phyloP scores from a whole-genome alignment of 2,329 filamentous ascomycete genomes.

The Corniculantispora saksenae region DNA sequence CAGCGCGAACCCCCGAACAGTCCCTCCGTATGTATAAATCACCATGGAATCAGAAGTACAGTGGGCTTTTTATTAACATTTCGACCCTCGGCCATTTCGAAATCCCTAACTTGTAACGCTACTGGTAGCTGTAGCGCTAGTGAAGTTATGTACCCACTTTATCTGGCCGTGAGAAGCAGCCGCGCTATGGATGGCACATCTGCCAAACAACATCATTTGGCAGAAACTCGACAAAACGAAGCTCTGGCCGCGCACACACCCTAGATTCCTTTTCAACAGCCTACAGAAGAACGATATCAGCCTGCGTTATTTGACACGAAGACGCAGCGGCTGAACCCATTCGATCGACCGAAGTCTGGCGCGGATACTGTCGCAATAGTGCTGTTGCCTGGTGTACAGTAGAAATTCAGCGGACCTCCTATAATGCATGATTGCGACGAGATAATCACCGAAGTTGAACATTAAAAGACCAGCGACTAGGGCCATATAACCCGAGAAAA shows the following conservation, averaged over 20 bases:
- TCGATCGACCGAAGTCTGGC: neutral
- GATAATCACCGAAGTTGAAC: too few species aligned
- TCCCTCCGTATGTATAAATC: too few species aligned
- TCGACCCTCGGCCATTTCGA: neutral
- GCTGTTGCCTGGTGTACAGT: too few species aligned
- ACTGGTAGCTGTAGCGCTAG: too few species aligned
- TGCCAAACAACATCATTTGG: neutral
- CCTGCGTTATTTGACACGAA: neutral
- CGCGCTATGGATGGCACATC: neutral
- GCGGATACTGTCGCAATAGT: neutral
- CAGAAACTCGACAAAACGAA: neutral
- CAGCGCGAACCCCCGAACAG: neutral
- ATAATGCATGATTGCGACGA: neutral
- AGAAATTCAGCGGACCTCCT: too few species aligned
- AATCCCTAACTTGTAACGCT: neutral
- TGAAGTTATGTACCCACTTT: constrained; percentile 11
- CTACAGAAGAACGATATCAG: neutral
- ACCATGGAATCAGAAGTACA: too few species aligned
- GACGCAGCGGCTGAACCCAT: neutral
- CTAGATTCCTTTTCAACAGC: neutral
- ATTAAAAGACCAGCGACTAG: too few species aligned
- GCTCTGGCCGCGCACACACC: neutral
- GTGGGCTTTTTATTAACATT: neutral
- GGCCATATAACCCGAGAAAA: too few species aligned
- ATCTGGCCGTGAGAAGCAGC: neutral